Conservation (phyloP, 2,329 filamentous ascomycete species). For the Pyricularia sp. region DNA sequence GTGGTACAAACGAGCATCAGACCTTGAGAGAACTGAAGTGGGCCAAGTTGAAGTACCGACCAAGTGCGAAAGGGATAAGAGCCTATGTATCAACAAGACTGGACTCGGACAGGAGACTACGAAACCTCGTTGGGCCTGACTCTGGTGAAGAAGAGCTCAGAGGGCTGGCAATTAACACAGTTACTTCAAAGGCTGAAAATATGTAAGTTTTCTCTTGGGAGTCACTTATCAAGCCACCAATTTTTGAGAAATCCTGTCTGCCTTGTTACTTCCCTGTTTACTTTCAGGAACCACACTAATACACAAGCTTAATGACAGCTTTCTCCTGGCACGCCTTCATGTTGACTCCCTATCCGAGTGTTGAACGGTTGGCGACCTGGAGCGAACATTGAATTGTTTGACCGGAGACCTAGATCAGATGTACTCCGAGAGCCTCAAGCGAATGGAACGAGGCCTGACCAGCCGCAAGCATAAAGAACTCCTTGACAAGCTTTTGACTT, state of each 20-base stretch:
- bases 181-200: neutral
- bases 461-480: neutral
- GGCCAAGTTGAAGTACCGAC: neutral
- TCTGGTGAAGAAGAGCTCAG: neutral
- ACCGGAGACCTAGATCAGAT: neutral
- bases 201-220: neutral
- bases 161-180: neutral
- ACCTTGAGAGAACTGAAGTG: neutral
- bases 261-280: neutral
- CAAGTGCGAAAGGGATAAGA: neutral
- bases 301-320: neutral
- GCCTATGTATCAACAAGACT: neutral
- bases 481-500: neutral
- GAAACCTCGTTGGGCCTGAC: neutral
- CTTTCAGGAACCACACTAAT: neutral
- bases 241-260: too few species aligned
- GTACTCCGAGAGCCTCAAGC: neutral
- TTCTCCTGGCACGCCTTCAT: neutral
- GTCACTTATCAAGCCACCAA: neutral
- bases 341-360: neutral
- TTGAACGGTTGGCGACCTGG: neutral
- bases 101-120: neutral
- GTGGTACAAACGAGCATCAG: neutral
- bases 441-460: neutral
- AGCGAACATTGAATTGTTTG: neutral